Base-by-base conservation (phyloP, 495 filamentous ascomycete species). In the Daldinia caldariorum region DNA sequence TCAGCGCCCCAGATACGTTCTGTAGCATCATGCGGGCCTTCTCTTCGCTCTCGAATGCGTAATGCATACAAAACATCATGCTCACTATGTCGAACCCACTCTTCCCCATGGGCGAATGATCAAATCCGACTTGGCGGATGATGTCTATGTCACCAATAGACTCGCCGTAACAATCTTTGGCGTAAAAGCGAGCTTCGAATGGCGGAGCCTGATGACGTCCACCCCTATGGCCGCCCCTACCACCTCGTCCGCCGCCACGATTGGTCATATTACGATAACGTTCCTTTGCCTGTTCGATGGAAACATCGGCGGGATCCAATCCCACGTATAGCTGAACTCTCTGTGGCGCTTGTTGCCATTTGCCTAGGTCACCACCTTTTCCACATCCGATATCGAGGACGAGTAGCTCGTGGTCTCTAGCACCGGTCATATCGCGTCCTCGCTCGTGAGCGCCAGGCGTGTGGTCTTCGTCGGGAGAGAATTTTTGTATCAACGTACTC, bases 11-110 rank as follows among this genome's bases (percentile, higher is more conserved):
- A 1, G 95, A 89, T 12, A 99, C 95, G 76, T 99, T 99, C 76
- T 88, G 86, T 56, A 99, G 86, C 95, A 99, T 98, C 59, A 88
- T 90, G 20, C 94, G 87, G 10, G 94, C 90, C 77, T 97, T 96
- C 6, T 85, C 85, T 78, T 98, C 92, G 64, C 83, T 92, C 79
- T 99, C 96, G 72, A 97, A 99, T 0, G 96, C 94, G 76, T 99
- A 99, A 81, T 99, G 95, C 89, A 99, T 97, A 75, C 93, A 94
- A 74, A 99, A 99, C 95, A 99, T 99, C 86, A 96, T 97, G 61
- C 90, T 91, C 53, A 99, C 94, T 12, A 98, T 91, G 77, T 99
- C 96, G 70, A 97, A 99, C 7, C 94, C 94, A 41, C 92, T 90
- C 60, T 73, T 72, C 82, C 90, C 72, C 87, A 86, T 70, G 84